Evolutionary conservation across 768 basidiomycete genomes (phyloP), one percentile per base, ranked within the genome.

Genomic region (Paxillus ammoniavirescens): DNA sequence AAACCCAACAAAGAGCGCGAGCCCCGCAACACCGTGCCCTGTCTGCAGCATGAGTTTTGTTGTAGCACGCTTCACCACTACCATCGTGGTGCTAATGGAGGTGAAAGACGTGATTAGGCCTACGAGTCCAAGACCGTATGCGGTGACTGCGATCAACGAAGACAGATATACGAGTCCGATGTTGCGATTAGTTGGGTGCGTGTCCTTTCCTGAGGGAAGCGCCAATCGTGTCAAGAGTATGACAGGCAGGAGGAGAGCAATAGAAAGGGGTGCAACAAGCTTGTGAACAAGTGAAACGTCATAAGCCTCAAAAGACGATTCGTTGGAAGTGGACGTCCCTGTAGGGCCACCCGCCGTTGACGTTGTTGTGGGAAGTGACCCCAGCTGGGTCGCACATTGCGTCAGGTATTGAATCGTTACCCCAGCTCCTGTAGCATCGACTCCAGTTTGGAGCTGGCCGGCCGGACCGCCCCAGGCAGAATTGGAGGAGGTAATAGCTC

Each of bases 31-130:
- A 31, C 86, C 82, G 62, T 92, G 91, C 8, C 68, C 64, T 2
- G 90, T 91, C 54, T 71, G 74, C 42, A 91, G 75, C 54, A 70
- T 47, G 37, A 47, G 49, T 40, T 65, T 60, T 30, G 73, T 64
- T 13, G 57, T 47, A 43, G 71, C 63, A 43, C 75, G 73, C 57
- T 70, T 75, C 41, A 65, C 50, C 7, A 70, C 15, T 40, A 57
- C 54, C 30, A 59, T 53, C n/a, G 61, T 56, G 38, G 69, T 59
- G 21, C 57, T 69, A 49, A 81, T 77, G 40, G 83, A 77, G 2
- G 82, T 84, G 68, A 91, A 89, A 7, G 87, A 77, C 3, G 79
- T 73, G 15, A 73, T 79, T 43, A 91, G 66, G 9, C 87, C 87
- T 26, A 72, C 82, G 17, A 91, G 59, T 28, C 90, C 90, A 23